Evolutionary conservation across 1,139 yeast species (phyloP).

Genomic region (Geotrichum armillariae): DNA sequence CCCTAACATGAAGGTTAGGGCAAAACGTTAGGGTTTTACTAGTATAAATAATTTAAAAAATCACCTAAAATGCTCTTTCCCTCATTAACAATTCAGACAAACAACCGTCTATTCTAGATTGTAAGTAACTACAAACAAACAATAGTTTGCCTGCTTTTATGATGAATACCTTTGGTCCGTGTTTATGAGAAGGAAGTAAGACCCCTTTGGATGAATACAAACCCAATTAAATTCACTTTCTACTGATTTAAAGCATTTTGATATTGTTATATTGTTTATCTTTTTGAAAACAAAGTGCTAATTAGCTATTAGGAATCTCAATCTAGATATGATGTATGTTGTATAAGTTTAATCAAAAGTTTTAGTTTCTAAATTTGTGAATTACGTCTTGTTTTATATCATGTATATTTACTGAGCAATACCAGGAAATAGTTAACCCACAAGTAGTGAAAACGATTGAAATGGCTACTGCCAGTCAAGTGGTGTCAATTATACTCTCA

Average conservation of each 20-base stretch:
- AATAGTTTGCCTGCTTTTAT: conserved; percentile 25
- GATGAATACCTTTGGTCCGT: conserved; percentile 45
- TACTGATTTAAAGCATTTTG: conserved; percentile 8
- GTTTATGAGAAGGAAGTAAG: conserved; percentile 45
- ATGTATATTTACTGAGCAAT: too few relatives aligned
- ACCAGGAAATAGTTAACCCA: too few relatives aligned
- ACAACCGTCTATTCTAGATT: background rate
- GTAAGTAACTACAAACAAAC: too few relatives aligned
- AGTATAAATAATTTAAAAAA: background rate
- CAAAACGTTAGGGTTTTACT: background rate
- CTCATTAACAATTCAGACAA: background rate
- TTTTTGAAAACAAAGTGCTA: background rate
- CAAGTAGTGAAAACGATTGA: too few relatives aligned
- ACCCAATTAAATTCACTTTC: conserved; percentile 30
- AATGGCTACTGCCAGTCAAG: too few relatives aligned
- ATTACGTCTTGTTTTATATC: too few relatives aligned
- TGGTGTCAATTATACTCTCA: too few relatives aligned
- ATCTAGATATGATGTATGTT: too few relatives aligned
- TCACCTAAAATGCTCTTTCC: background rate
- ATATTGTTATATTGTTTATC: background rate
- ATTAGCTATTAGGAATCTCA: too few relatives aligned
- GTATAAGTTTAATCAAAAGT: too few relatives aligned
- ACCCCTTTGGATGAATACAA: conserved; percentile 42
- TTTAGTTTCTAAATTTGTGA: too few relatives aligned
- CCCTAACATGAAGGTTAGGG: background rate